Evolutionary conservation across 768 basidiomycete species (phyloP).

Genomic region (Mycena venus): DNA sequence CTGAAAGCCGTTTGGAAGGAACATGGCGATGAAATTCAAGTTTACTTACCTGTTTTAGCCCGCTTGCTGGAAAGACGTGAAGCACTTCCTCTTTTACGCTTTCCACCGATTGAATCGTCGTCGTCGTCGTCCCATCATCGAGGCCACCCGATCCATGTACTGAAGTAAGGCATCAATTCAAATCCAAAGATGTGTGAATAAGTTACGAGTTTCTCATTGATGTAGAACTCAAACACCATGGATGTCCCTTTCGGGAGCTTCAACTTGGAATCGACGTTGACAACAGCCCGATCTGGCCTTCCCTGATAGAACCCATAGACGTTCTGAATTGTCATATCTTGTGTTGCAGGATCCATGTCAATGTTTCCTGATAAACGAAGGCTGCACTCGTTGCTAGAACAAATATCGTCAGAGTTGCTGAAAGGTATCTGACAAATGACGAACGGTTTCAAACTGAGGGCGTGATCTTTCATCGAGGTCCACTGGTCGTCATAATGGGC

Average conservation of each 20-base stretch:
- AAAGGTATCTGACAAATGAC: too few species aligned
- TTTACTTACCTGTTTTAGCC: neutral
- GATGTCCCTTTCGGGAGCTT: conserved; percentile 13
- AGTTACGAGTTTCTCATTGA: neutral
- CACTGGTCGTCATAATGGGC: neutral
- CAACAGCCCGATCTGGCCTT: neutral
- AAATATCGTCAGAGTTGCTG: too few species aligned
- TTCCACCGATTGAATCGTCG: neutral
- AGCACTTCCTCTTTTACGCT: neutral
- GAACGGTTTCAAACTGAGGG: too few species aligned
- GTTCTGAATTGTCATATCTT: neutral
- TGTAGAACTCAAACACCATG: neutral
- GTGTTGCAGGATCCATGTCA: neutral
- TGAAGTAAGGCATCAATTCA: neutral
- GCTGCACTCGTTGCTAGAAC: too few species aligned
- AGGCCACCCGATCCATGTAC: neutral
- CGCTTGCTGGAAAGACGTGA: neutral
- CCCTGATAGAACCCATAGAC: neutral
- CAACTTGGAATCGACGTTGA: neutral
- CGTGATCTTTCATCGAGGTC: too few species aligned
- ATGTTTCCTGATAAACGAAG: neutral
- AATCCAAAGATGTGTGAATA: neutral
- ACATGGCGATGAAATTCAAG: neutral
- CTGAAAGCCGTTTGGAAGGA: neutral
- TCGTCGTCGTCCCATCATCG: neutral